A percentile compares a stretch with the other conserved stretches of the same genome.
phyloP scores from a whole-genome alignment of 768 basidiomycete genomes.

The Kwoniella mangroviensis region DNA sequence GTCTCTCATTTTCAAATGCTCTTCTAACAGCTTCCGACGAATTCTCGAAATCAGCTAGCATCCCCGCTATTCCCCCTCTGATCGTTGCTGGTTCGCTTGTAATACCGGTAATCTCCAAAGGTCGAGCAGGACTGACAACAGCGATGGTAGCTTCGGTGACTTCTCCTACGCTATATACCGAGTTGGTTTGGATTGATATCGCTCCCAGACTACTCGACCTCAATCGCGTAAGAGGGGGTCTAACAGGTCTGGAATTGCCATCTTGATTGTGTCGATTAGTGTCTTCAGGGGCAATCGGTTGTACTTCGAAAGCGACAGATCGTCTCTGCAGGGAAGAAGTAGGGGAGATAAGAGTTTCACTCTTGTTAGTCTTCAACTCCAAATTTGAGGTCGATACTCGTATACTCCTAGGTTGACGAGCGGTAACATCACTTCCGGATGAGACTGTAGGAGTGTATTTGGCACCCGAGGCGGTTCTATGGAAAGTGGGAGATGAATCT shows the following conservation, averaged over 20 bases:
- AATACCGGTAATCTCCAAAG: background rate
- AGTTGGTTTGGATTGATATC: constrained; percentile 24
- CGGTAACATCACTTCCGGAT: constrained; percentile 9
- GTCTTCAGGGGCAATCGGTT: background rate
- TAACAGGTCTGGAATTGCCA: background rate
- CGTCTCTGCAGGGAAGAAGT: background rate
- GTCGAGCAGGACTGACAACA: constrained; percentile 10
- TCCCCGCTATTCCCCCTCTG: background rate
- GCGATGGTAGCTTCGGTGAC: constrained; percentile 17
- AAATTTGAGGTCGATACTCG: constrained; percentile 14
- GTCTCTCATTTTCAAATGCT: constrained; percentile 7
- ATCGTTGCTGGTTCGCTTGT: background rate
- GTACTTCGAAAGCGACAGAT: constrained; percentile 3
- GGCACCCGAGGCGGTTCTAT: background rate
- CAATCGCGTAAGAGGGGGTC: constrained; percentile 10
- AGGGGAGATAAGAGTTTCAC: background rate
- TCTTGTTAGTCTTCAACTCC: constrained; percentile 1
- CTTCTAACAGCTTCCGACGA: constrained; percentile 9
- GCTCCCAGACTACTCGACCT: constrained; percentile 27
- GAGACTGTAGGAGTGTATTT: constrained; percentile 13
- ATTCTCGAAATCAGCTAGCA: background rate
- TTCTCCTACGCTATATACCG: constrained; percentile 34
- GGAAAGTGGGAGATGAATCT: background rate
- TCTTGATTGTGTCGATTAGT: background rate
- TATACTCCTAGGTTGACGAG: background rate